A percentile compares a stretch with the other conserved stretches of the same genome.
phyloP scores from a whole-genome alignment of 441 rosid genomes.

The Mallotus repandus region DNA sequence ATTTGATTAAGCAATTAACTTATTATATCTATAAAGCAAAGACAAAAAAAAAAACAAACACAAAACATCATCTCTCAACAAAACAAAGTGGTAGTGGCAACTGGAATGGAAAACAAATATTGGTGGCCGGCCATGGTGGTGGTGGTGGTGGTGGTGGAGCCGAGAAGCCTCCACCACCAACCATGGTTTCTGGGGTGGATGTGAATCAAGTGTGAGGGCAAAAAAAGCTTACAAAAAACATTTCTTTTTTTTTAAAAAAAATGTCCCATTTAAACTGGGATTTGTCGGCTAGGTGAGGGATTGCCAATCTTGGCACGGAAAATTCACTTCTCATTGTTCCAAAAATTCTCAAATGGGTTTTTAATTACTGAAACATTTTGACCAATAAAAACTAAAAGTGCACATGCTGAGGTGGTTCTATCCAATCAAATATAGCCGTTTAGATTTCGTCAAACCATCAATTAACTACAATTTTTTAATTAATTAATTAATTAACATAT shows the following conservation, averaged over 20 bases:
- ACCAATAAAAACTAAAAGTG: slow-evolving; percentile 22
- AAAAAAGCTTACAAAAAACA: slow-evolving; percentile 11
- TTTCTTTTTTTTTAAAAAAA: slow-evolving; percentile 10
- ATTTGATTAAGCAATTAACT: not conserved
- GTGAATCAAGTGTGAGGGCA: not conserved
- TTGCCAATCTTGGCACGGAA: slow-evolving; percentile 20
- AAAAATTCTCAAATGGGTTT: too few relatives aligned
- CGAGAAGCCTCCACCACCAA: slow-evolving; percentile 23
- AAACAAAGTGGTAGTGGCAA: slow-evolving; percentile 18
- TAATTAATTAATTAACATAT: too few relatives aligned
- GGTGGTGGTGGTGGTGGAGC: slow-evolving; percentile 47
- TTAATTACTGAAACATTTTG: slow-evolving; percentile 17
- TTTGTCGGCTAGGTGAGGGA: slow-evolving; percentile 49
- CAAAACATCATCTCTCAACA: not conserved
- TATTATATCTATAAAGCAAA: not conserved
- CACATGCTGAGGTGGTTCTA: slow-evolving; percentile 25
- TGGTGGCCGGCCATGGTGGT: slow-evolving; percentile 10
- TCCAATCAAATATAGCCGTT: slow-evolving; percentile 30
- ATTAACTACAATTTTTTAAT: not conserved
- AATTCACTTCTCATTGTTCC: not conserved
- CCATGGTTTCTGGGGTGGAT: slow-evolving; percentile 16
- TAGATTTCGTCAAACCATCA: slow-evolving; percentile 27
- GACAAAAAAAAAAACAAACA: not conserved
- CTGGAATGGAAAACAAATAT: not conserved
- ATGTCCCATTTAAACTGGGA: slow-evolving; percentile 41